Base-by-base conservation (phyloP, 2,329 filamentous ascomycete species). In the Neocatenulostroma microsporum region DNA sequence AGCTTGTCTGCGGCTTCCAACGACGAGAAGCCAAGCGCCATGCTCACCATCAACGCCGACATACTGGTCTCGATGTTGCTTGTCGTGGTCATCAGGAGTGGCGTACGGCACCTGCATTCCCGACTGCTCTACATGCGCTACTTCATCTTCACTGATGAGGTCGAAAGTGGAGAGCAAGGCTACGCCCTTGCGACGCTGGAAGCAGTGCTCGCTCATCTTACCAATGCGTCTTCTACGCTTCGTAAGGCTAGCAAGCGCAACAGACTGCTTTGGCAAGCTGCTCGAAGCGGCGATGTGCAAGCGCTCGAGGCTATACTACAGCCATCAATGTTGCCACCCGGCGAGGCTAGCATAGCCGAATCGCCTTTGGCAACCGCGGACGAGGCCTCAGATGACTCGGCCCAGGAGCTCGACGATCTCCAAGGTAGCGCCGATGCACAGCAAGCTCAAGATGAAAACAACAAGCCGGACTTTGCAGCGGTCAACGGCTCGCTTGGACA, bases 71-170 rank as follows among this genome's bases (percentile, higher is more conserved):
- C 91, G 0, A 66, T 98, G 41, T 71, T 98, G 11, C 70, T 98
- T 14, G 80, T 94, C 44, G 87, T 98, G 12, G 84, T 98, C 9
- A 96, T 98, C 42, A 76, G 89, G 45, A 85, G 89, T 9, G 84
- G 91, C 42, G 79, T 94, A 18, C 79, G 84, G 40, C 82, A 95
- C 61, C 69, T 98, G 7, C 85, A 94, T 51, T 87, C 91, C 3
- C 76, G 89, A 14, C 67, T 98, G 30, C 72, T 83, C n/a, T 98
- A 96, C 58, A 94, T 96, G 72, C 83, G 89, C 28, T 86, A 94
- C 54, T 98, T 95, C 56, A 91, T 95, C 48, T 98, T 94, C 61
- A 88, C 94, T 34, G 91, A 96, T 51, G 91, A 98, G 62, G 87
- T 98, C 7, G 91, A 98, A 48, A 93, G 80, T 43, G 91, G 91